Evolutionary conservation across 805 yeast species (phyloP), one percentile per base, ranked within the genome.

Genomic region (Cyberlindnera euphorbiae): DNA sequence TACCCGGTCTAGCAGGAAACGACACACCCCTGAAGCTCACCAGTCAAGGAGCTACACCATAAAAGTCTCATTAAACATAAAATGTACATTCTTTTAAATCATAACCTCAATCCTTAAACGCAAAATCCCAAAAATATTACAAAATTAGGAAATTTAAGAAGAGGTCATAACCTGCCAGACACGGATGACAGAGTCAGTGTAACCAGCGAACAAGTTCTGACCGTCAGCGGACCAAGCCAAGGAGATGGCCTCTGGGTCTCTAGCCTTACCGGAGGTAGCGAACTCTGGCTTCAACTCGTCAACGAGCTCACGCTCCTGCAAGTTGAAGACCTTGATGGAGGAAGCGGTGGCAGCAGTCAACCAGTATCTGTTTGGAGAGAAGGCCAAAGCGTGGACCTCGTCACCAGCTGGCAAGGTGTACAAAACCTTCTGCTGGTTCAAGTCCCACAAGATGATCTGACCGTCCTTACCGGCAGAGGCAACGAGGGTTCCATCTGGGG

Each of bases 321-420:
- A 82, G 82, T 89, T 86, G 86, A 80, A 93, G 79, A 93, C 82
- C 85, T 89, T 90, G 79, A 93, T 87, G 64, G 96, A 93, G 56
- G 96, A 74, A 54, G 96, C 75, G 60, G 99, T 93, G 65, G 98
- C 97, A 74, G 97, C 98, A 68, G 95, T 90, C 71, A 93, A 84
- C 98, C 98, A 93, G 94, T 86, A 93, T 83, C 98, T 89, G 95
- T 86, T 86, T 75, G 99, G 98, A 69, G 97, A 90, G 95, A 93
- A 93, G 60, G 97, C 95, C 67, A 93, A 79, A 67, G 97, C 94
- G 72, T 86, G 86, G 59, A 93, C 88, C 79, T 90, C 97, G 65
- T 90, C 93, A 69, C 93, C 87, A 60, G 96, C 90, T 62, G 77
- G 74, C 69, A 93, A 79, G 63, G 96, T 81, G 95, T 88, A 90